Percentiles rank a stretch among this genome's conserved stretches.
phyloP scores from a whole-genome alignment of 75 land plant genomes.

The Pinus taeda region DNA sequence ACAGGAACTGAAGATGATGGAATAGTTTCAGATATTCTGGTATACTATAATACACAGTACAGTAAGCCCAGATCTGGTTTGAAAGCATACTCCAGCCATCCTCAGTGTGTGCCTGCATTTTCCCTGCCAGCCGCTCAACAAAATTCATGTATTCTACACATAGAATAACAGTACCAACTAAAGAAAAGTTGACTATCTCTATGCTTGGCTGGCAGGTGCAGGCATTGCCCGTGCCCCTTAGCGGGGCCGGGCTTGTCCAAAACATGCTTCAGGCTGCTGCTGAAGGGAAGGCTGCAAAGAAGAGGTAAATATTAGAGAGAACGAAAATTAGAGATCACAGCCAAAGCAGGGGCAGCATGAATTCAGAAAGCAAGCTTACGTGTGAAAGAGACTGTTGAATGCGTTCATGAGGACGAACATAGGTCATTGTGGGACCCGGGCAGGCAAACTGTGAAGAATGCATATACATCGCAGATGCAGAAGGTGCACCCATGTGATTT shows the following conservation, averaged over 20 bases:
- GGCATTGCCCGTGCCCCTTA: conserved; percentile 89
- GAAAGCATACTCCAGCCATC: conserved; percentile 1
- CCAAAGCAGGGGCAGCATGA: neutral
- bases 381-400: conserved; percentile 69
- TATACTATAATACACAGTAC: neutral
- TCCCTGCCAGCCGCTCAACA: conserved; percentile 8
- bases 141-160: neutral
- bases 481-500: conserved; percentile 43
- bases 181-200: conserved; percentile 1
- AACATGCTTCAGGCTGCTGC: conserved; percentile 78
- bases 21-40: neutral
- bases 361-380: conserved; percentile 25
- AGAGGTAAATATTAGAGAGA: neutral
- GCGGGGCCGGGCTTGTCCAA: conserved; percentile 94
- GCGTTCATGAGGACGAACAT: conserved; percentile 60
- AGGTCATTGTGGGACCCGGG: conserved; percentile 70
- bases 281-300: conserved; percentile 54
- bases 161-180: neutral
- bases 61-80: neutral
- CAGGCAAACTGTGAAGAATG: conserved; percentile 73
- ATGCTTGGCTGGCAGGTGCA: conserved; percentile 73
- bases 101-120: conserved; percentile 10
- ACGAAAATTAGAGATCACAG: neutral
- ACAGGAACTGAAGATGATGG: conserved; percentile 4
- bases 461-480: conserved; percentile 56